Evolutionary conservation across 805 yeast species (phyloP).

Genomic region (Candida dajiaensis): DNA sequence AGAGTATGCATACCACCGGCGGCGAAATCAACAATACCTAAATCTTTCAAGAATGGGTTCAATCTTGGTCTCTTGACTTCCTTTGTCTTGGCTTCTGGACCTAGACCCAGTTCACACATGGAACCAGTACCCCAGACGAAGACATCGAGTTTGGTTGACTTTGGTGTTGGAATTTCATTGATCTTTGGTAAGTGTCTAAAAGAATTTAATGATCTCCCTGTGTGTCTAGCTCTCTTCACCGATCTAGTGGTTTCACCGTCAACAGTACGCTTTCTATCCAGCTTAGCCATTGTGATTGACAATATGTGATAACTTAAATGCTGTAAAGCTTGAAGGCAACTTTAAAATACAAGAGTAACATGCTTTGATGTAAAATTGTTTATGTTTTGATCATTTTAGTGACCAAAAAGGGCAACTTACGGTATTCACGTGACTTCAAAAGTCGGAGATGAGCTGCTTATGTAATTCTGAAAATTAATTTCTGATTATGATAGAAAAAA

Average conservation of each 20-base stretch:
- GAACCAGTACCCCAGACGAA: conserved; percentile 97
- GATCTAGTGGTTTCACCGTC: conserved; percentile 12
- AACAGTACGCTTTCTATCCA: conserved; percentile 22
- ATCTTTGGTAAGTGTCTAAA: conserved; percentile 22
- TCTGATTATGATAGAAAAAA: background rate
- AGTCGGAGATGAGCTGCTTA: background rate
- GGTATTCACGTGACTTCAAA: background rate
- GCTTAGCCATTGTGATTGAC: conserved; percentile 15
- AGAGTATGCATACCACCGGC: conserved; percentile 96
- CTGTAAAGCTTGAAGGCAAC: background rate
- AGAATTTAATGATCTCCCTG: conserved; percentile 25
- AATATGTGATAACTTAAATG: background rate
- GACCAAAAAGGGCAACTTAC: conserved; percentile 7
- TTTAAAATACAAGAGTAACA: background rate
- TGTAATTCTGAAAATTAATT: background rate
- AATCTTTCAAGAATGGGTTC: conserved; percentile 69
- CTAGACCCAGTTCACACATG: conserved; percentile 97
- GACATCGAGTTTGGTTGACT: conserved; percentile 48
- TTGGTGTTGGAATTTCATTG: conserved; percentile 21
- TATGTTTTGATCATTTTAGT: background rate
- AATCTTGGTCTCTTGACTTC: conserved; percentile 95
- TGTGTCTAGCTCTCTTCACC: conserved; percentile 21
- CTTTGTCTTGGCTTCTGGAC: conserved; percentile 85
- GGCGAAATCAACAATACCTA: conserved; percentile 77
- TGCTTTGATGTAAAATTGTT: background rate